Percentiles rank a stretch among this genome's conserved stretches.
Evolutionary conservation across 257 asterid genomes (phyloP).

Genomic region (Asclepias syriaca): DNA sequence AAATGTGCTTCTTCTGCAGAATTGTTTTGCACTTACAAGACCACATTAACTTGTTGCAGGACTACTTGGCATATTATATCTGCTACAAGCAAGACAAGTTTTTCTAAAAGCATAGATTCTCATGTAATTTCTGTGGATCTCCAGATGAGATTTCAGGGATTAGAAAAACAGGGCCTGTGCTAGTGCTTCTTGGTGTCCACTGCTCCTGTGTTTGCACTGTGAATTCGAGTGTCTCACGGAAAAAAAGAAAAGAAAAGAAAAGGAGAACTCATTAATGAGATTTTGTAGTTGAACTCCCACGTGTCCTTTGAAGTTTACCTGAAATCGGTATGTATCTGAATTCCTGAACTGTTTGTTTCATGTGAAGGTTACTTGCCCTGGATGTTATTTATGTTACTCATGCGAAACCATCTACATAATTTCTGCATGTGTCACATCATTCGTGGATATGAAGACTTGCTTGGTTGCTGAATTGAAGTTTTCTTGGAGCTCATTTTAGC

Average conservation of each 20-base stretch:
- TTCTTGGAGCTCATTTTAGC: background rate
- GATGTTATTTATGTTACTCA: background rate
- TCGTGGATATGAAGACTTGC: background rate
- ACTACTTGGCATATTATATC: slow-evolving; percentile 2
- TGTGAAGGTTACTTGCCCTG: background rate
- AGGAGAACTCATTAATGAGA: background rate
- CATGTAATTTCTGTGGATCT: slow-evolving; percentile 14
- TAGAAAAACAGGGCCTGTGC: background rate
- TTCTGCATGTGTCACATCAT: background rate
- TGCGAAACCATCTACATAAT: background rate
- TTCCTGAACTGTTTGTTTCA: background rate
- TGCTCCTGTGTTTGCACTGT: background rate
- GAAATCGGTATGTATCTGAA: background rate
- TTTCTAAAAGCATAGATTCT: slow-evolving; percentile 6
- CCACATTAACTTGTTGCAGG: slow-evolving; percentile 13
- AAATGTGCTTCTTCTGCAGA: background rate
- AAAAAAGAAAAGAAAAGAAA: no score
- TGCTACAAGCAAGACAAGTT: slow-evolving; percentile 12
- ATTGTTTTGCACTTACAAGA: slow-evolving; percentile 1
- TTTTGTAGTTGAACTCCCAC: background rate
- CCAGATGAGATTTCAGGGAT: background rate
- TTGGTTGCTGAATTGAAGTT: background rate
- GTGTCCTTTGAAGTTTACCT: background rate
- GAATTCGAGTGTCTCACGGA: background rate
- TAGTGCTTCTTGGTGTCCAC: background rate